Evolutionary conservation across 139 green algal genomes (phyloP).

Genomic region (Chlorella sp.): DNA sequence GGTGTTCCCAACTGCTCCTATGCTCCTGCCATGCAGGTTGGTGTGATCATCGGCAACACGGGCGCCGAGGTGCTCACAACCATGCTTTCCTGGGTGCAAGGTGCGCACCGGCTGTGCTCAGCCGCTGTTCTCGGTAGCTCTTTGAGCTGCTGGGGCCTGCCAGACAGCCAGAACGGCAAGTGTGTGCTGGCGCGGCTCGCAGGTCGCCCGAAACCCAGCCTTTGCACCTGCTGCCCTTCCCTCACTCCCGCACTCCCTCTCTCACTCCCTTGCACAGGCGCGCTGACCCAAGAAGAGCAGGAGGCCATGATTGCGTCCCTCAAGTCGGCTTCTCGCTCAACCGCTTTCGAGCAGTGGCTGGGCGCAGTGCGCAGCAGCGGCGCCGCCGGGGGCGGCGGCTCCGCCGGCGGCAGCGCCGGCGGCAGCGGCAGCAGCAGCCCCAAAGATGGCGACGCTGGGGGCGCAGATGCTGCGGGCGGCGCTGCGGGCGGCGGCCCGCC

Average conservation of each 20-base stretch:
- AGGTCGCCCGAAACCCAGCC: no score
- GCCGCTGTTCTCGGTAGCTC: no score
- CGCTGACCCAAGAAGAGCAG: constrained; percentile 80
- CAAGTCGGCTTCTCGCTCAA: constrained; percentile 87
- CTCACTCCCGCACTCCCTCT: neutral
- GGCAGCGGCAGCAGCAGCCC: neutral
- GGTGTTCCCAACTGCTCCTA: no score
- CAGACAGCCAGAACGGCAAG: no score
- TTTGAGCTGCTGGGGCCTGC: no score
- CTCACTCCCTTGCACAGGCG: constrained; percentile 45
- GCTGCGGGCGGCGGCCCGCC: constrained; percentile 1
- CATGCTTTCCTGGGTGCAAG: constrained; percentile 95
- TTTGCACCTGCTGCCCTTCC: no score
- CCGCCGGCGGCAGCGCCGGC: neutral
- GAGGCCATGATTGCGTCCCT: constrained; percentile 85
- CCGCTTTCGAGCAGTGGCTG: constrained; percentile 96
- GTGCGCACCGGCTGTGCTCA: no score
- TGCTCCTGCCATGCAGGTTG: constrained; percentile 81
- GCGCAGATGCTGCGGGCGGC: constrained; percentile 1
- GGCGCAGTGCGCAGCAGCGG: constrained; percentile 53
- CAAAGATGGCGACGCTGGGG: neutral
- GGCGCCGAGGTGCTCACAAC: constrained; percentile 95
- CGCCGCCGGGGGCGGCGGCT: constrained; percentile 27
- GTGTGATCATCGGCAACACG: constrained; percentile 91
- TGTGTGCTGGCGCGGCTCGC: no score